phyloP scores from a whole-genome alignment of 345 rosid genomes.

The Eucalyptus marginata region DNA sequence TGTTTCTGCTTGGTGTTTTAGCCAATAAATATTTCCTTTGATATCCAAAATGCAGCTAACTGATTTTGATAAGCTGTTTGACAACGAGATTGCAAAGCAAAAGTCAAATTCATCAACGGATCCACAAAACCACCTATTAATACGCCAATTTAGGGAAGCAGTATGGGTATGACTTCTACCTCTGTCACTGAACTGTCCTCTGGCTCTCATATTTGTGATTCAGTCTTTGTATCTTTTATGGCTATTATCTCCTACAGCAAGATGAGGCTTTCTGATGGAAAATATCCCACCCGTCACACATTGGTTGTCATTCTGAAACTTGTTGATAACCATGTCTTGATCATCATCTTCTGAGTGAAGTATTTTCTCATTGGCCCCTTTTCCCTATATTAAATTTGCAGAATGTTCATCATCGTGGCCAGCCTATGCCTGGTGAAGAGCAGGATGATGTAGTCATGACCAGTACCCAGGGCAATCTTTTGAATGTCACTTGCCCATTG shows the following conservation, averaged over 20 bases:
- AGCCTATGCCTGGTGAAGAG: conserved; percentile 91
- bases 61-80: conserved; percentile 65
- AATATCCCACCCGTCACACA: neutral
- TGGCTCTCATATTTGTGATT: neutral
- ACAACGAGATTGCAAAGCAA: conserved; percentile 36
- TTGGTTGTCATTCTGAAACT: neutral
- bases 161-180: conserved; percentile 52
- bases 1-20: neutral
- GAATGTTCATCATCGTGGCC: conserved; percentile 86
- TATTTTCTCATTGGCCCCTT: neutral
- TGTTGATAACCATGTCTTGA: neutral
- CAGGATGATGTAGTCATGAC: conserved; percentile 87
- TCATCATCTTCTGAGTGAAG: neutral
- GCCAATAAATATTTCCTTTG: neutral
- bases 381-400: conserved; percentile 5
- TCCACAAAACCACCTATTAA: conserved; percentile 29
- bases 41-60: conserved; percentile 42
- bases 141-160: conserved; percentile 71
- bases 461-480: conserved; percentile 60
- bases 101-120: conserved; percentile 29
- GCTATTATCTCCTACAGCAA: neutral
- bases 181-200: neutral
- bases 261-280: neutral
- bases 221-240: neutral
- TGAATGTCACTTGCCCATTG: conserved; percentile 68